Evolutionary conservation across 768 basidiomycete species (phyloP), one percentile per base, ranked within the genome.

Genomic region (Boletus reticuloceps): DNA sequence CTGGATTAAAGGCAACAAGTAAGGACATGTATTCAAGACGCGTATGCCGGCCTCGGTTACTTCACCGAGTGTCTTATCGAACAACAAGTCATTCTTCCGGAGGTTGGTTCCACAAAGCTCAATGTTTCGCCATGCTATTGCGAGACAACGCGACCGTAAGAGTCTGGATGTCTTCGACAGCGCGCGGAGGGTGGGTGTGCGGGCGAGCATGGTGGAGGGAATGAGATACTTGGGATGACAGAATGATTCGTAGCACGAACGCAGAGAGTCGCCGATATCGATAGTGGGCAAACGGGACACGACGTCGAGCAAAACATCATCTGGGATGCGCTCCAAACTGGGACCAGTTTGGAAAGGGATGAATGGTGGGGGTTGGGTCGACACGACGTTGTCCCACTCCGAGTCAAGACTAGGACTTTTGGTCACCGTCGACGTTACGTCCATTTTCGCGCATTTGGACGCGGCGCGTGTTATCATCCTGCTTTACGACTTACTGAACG

Each of bases 71-170:
- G 17, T 39, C 34, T 8, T 39, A 19, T 37, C 56, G 25, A 52
- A 51, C 20, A 20, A 20, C 20, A 20, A 20, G 20, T 20, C 20
- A 20, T 20, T 20, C 41, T 22, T 22, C 22, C 22, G 4, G 22
- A 22, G 22, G 22, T 22, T 37, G 17, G 20, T 42, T 16, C 41
- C 17, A 32, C 51, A 63, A 2, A 62, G 36, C 5, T 56, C 50
- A 4, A 56, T 4, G 12, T 34, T 52, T 27, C 11, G 52, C 62
- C 61, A 63, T 13, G 58, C 61, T 54, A 63, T 50, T 5, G 47
- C 42, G 16, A 59, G 50, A 42, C 56, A 63, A 25, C 54, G 56
- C 4, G 50, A 51, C 13, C 62, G 51, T 12, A 63, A 39, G 3
- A 56, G 19, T 7, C 51, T 36, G 2, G 47, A 56, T 12, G 52